Evolutionary conservation across 2,329 filamentous ascomycete species (phyloP), one percentile per base, ranked within the genome.

Genomic region (Fusarium lateritium): DNA sequence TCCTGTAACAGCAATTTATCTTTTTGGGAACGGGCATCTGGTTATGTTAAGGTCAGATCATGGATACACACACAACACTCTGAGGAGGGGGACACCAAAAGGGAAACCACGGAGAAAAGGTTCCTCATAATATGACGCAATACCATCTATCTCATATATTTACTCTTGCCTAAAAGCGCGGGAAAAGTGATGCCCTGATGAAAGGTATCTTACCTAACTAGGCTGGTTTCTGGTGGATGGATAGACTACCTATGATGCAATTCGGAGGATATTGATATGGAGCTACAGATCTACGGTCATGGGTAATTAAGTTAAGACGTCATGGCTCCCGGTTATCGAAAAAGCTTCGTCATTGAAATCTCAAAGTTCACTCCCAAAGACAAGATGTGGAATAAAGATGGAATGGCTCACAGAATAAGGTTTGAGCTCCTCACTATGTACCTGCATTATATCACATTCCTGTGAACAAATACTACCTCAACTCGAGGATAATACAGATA

Each of bases 231-330:
- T 21, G 19, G 14, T 49, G 34, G 40, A 39, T 42, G 17, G 28
- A 39, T 17, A n/a, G 11, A 40, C 45, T 33, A 31, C 9, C 19
- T 65, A 67, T 62, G 57, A 62, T 62, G 62, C 47, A 67, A 67
- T 51, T 11, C 40, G 22, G 24, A 17, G 17, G 7, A 46, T 42
- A 21, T 31, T 31, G 34, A 34, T 34, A 60, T 44, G 45, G 22
- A 53, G 60, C 55, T 34, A 15, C 40, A 26, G 14, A 53, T 62
- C 55, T 34, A 15, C 40, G 22, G 10, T 14, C 45, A 45, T 51
- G 26, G 28, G 42, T 50, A 17, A 26, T 55, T 26, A 33, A 51
- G n/a, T n/a, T n/a, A 5, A 31, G 26, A 56, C 60, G 59, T 65
- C 65, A 68, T 61, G 38, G 36, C 19, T 33, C 14, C 17, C 21